Base-by-base conservation (phyloP, 2,329 filamentous ascomycete species). In the Laburnicola sp. region DNA sequence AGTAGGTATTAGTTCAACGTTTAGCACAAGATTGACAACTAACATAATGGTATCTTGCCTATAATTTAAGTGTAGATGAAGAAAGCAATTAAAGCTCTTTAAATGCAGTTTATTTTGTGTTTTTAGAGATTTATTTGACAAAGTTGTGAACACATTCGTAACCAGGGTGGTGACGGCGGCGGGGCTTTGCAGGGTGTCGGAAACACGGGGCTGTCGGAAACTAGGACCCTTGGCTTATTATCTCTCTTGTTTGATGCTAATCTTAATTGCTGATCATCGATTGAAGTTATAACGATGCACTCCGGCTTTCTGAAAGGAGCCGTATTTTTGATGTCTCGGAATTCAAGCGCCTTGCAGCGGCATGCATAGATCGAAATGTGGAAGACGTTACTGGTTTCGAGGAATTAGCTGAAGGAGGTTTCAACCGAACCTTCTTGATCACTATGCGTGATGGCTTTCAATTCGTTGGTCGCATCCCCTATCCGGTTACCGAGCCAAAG, bases 301-400 rank as follows among this genome's bases (percentile, higher is more conserved):
- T 53, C 16, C 59, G 53, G 42, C 58, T 56, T 25, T 44, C 56
- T 40, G 54, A 63, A 51, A 40, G 59, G 52, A 57, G 48, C 49
- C 56, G 56, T 38, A 6, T 56, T 36, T 66, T 65, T 21, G 57
- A 63, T 41, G 45, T 63, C 22, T 23, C 46, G 3, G 64, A 60
- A 41, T 45, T 71, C 6, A 58, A 64, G 55, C 57, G 55, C 22
- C 50, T 70, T 6, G 68, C 67, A 6, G 68, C 68, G 21, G 46
- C 56, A 41, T 55, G 66, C 6, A 58, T 70, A n/a, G 54, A 58
- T 23, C 53, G 53, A 31, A 56, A 48, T 6, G 40, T 45, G 41
- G 54, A 59, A 46, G 58, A 69, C 43, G 54, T 69, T 11, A 39
- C 50, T 46, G 10, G 6, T 9, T 60, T 71, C 48, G 49, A 60